phyloP scores from a whole-genome alignment of 495 filamentous ascomycete genomes.

The Cercophora sp. region DNA sequence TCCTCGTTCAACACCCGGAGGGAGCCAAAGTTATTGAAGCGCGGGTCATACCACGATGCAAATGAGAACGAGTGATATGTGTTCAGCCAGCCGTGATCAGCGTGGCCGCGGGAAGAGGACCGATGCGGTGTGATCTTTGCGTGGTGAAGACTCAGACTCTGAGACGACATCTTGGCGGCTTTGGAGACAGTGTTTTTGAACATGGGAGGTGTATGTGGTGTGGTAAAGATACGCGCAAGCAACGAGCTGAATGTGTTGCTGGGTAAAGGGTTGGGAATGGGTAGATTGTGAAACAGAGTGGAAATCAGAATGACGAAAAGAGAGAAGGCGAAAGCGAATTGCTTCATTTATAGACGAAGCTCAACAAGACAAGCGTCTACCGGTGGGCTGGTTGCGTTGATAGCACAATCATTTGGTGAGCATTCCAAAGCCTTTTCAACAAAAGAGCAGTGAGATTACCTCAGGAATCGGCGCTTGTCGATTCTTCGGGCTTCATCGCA shows the following conservation, averaged over 20 bases:
- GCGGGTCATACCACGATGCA: constrained; percentile 66
- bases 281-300: constrained; percentile 21
- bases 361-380: constrained; percentile 6
- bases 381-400: constrained; percentile 3
- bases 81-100: constrained; percentile 80
- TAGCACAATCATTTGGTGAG: constrained; percentile 1
- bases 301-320: constrained; percentile 17
- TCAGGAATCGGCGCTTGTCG: background rate
- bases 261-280: too few species aligned
- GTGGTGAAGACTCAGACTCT: constrained; percentile 47
- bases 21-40: constrained; percentile 60
- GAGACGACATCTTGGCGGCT: constrained; percentile 53
- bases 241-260: constrained; percentile 14
- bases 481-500: background rate
- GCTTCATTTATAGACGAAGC: constrained; percentile 22
- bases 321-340: constrained; percentile 13
- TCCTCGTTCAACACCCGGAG: constrained; percentile 83
- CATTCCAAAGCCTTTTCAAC: background rate
- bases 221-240: constrained; percentile 6
- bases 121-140: constrained; percentile 60
- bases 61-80: constrained; percentile 81
- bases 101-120: constrained; percentile 62
- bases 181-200: constrained; percentile 10
- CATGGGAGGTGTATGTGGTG: constrained; percentile 3
- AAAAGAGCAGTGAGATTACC: background rate